Conservation (phyloP, 2,329 filamentous ascomycete species). For the Ophiostoma fasciatum region DNA sequence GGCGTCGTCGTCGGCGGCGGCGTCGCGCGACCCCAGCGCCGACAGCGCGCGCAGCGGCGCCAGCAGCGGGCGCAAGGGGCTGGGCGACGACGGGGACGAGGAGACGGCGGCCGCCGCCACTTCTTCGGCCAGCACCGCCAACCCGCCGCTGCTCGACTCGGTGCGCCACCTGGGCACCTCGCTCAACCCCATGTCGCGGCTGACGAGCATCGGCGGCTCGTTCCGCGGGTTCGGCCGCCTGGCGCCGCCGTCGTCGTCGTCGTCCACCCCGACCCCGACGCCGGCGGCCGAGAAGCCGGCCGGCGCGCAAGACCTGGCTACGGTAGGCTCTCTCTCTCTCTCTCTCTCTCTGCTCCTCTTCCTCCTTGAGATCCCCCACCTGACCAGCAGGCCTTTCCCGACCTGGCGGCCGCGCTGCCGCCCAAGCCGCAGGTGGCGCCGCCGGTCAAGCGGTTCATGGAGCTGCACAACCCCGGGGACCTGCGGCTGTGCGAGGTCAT, state of each 20-base stretch:
- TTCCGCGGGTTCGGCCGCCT: conserved; percentile 61
- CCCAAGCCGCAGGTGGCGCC: conserved; percentile 47
- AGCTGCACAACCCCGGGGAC: conserved; percentile 54
- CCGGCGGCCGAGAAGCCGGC: conserved; percentile 20
- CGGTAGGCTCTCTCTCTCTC: conserved; percentile 26
- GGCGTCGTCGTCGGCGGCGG: conserved; percentile 7
- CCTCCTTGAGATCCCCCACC: too few species aligned
- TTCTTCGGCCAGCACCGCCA: conserved; percentile 19
- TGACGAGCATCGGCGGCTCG: conserved; percentile 56
- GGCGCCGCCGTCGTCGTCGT: too few species aligned
- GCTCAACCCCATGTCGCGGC: conserved; percentile 67
- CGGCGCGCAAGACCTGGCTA: conserved; percentile 41
- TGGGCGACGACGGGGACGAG: conserved; percentile 21
- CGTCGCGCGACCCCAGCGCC: conserved; percentile 53
- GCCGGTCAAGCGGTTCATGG: conserved; percentile 59
- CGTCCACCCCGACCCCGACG: too few species aligned
- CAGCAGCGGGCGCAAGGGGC: conserved; percentile 30
- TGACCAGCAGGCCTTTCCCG: conserved; percentile 48
- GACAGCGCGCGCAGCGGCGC: conserved; percentile 56
- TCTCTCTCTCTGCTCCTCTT: neutral
- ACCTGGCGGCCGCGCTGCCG: conserved; percentile 38
- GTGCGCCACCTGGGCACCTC: conserved; percentile 69
- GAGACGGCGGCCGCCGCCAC: neutral
- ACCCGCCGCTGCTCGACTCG: conserved; percentile 59
- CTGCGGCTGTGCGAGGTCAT: conserved; percentile 59